Conservation (phyloP, 1,284 basidiomycete genomes). For the Cutaneotrichosporon dermatis region DNA sequence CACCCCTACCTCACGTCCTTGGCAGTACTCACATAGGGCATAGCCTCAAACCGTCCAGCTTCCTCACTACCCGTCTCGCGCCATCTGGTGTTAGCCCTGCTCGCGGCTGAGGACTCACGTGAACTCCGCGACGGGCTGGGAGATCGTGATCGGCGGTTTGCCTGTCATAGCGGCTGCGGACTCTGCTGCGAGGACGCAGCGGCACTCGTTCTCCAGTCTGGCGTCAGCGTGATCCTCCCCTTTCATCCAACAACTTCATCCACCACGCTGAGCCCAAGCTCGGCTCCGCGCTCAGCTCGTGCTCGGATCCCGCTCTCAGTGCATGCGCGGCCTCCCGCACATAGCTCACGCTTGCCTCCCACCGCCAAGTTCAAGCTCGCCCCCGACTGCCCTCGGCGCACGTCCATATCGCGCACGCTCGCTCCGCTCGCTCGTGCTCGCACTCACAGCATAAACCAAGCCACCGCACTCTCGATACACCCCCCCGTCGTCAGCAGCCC, state of each 20-base stretch:
- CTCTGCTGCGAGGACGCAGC: constrained; percentile 24
- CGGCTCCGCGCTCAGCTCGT: too few relatives aligned
- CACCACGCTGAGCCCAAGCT: too few relatives aligned
- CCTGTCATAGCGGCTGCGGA: constrained; percentile 26
- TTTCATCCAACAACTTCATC: too few relatives aligned
- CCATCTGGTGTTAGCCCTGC: constrained; percentile 11
- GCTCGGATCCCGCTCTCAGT: too few relatives aligned
- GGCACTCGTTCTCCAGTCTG: constrained; percentile 34
- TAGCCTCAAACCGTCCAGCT: constrained; percentile 27
- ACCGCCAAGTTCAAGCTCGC: too few relatives aligned
- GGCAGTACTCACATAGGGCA: constrained; percentile 24
- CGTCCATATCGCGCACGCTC: too few relatives aligned
- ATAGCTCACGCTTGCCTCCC: too few relatives aligned
- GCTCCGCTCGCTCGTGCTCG: too few relatives aligned
- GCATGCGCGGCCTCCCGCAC: too few relatives aligned
- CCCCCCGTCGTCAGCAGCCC: constrained; percentile 28
- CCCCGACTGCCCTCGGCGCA: too few relatives aligned
- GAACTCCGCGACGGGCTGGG: constrained; percentile 25
- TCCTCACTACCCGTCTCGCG: constrained; percentile 30
- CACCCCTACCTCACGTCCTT: too few relatives aligned
- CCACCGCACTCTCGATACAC: constrained; percentile 30
- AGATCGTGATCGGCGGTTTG: constrained; percentile 17
- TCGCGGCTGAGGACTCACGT: constrained; percentile 13
- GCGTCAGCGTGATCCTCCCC: too few relatives aligned
- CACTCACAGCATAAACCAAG: constrained; percentile 32